These are phyloP conservation scores for Alternaria triticina DNA, from an alignment of 2,329 filamentous ascomycete genomes.

Conservation along the genomic window DNA sequence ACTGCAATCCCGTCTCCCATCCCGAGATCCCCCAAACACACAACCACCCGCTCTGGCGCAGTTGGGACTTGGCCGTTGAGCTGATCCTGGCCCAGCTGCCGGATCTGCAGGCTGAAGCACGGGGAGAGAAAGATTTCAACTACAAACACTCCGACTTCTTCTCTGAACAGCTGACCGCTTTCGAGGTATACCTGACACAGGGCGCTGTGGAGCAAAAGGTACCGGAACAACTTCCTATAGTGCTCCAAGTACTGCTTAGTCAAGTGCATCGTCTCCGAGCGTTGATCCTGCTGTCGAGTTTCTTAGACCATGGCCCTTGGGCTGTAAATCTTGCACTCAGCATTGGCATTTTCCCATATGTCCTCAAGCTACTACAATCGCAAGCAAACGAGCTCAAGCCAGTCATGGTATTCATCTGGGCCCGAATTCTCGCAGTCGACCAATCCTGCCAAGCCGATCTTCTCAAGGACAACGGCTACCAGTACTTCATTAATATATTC, in stretches of 20 bases:
- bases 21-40: conserved; percentile 93
- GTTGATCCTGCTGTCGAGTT: conserved; percentile 88
- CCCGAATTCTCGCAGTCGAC: conserved; percentile 91
- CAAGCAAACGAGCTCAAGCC: conserved; percentile 94
- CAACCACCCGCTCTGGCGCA: conserved; percentile 93
- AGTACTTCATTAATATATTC: conserved; percentile 93
- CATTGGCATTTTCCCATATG: conserved; percentile 98
- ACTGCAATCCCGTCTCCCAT: conserved; percentile 91
- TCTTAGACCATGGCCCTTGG: conserved; percentile 95
- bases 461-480: conserved; percentile 95
- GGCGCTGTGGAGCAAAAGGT: conserved; percentile 85
- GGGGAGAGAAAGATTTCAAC: conserved; percentile 79
- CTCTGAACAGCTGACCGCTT: conserved; percentile 94
- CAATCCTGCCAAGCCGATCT: conserved; percentile 91
- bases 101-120: conserved; percentile 76
- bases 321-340: conserved; percentile 97
- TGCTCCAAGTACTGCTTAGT: conserved; percentile 92
- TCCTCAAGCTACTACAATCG: conserved; percentile 95
- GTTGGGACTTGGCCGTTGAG: conserved; percentile 96
- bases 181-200: conserved; percentile 90
- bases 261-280: conserved; percentile 93
- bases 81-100: conserved; percentile 91
- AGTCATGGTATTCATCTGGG: conserved; percentile 99
- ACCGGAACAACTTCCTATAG: conserved; percentile 93
- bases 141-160: conserved; percentile 97